phyloP scores from a whole-genome alignment of 495 filamentous ascomycete genomes.

The Echria macrotheca region DNA sequence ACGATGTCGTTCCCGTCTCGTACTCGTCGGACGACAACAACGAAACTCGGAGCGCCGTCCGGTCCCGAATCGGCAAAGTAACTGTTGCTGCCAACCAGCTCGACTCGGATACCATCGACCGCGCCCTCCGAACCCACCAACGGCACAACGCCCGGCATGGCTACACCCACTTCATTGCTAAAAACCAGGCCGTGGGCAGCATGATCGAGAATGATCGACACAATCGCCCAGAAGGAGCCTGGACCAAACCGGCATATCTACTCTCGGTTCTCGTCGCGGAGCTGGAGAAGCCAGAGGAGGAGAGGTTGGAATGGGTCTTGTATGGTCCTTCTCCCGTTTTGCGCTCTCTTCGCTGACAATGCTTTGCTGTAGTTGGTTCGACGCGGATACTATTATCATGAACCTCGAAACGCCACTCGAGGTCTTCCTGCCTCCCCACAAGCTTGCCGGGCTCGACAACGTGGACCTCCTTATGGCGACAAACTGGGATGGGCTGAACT shows the following conservation, averaged over 20 bases:
- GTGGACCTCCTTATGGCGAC: constrained; percentile 43
- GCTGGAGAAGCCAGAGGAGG: constrained; percentile 40
- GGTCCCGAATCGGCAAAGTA: constrained; percentile 18
- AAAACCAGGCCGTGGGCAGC: constrained; percentile 19
- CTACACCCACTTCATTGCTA: constrained; percentile 22
- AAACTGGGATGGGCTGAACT: constrained; percentile 54
- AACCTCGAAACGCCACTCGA: constrained; percentile 49
- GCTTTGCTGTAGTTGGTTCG: constrained; percentile 46
- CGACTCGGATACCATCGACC: constrained; percentile 16
- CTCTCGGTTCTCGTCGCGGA: constrained; percentile 44
- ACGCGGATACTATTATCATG: constrained; percentile 48
- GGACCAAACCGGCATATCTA: constrained; percentile 48
- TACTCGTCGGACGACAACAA: neutral
- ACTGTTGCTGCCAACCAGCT: constrained; percentile 24
- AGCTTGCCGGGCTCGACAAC: constrained; percentile 27
- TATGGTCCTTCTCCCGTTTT: too few species aligned
- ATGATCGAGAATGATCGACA: constrained; percentile 21
- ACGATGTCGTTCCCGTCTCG: constrained; percentile 4
- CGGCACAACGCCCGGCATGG: constrained; percentile 21
- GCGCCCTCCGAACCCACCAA: constrained; percentile 19
- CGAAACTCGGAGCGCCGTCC: neutral
- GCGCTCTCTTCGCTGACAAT: too few species aligned
- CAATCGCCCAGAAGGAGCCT: constrained; percentile 24
- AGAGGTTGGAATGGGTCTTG: constrained; percentile 49
- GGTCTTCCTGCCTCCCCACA: constrained; percentile 45